A percentile compares a stretch with the other conserved stretches of the same genome.
Evolutionary conservation across 2,329 filamentous ascomycete genomes (phyloP).

Genomic region (Hawksworthiomyces lignivorus): DNA sequence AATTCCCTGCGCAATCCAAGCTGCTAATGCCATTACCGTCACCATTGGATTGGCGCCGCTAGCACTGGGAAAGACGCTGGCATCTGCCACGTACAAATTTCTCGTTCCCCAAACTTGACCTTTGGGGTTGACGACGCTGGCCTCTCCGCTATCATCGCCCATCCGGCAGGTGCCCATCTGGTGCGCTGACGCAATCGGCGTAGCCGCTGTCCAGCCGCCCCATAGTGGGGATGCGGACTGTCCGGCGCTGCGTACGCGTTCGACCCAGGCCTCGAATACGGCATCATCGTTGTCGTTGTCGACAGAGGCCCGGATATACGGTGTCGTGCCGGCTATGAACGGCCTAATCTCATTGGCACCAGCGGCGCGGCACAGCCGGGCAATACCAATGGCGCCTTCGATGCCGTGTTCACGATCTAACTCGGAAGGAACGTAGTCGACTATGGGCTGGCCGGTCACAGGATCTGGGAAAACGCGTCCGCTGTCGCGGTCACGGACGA

Average conservation of each 20-base stretch:
- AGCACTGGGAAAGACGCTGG: conserved; percentile 67
- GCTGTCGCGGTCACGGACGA: conserved; percentile 68
- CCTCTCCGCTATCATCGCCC: conserved; percentile 41
- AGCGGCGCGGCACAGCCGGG: conserved; percentile 69
- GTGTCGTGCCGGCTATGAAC: conserved; percentile 51
- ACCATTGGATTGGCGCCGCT: conserved; percentile 80
- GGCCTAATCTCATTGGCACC: conserved; percentile 76
- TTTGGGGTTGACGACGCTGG: conserved; percentile 49
- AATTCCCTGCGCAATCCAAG: conserved; percentile 55
- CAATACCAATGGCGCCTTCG: conserved; percentile 62
- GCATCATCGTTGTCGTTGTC: conserved; percentile 47
- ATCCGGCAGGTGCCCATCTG: conserved; percentile 77
- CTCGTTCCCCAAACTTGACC: conserved; percentile 59
- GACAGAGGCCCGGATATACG: conserved; percentile 43
- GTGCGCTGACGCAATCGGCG: conserved; percentile 61
- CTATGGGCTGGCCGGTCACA: conserved; percentile 51
- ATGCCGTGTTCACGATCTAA: conserved; percentile 67
- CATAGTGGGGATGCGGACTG: conserved; percentile 9
- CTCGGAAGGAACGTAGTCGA: conserved; percentile 63
- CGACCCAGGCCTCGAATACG: conserved; percentile 55
- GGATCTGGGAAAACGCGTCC: conserved; percentile 70
- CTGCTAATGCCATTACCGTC: conserved; percentile 63
- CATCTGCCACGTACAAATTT: conserved; percentile 63
- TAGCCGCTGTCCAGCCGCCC: conserved; percentile 39
- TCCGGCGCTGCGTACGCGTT: conserved; percentile 29